Evolutionary conservation across 75 land plant genomes (phyloP), one percentile per base, ranked within the genome.

Genomic region (Picea glauca): DNA sequence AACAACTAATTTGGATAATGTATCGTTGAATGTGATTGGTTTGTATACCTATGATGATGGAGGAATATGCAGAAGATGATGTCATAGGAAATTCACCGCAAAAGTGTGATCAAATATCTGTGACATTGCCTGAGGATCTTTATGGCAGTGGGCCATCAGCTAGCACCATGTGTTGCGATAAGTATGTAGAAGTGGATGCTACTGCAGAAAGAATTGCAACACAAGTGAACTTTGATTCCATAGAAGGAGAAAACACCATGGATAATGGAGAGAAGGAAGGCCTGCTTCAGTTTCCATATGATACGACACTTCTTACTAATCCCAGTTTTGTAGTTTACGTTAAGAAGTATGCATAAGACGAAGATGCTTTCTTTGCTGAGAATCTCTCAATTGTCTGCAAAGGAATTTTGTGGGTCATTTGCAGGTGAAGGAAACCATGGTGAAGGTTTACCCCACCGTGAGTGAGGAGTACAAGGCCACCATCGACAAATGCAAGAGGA

Each of bases 81-180:
- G 85, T 95, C 11, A 90, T 97, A 31, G 88, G 87, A 13, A 88
- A 87, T 63, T 91, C 99, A 0, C 79, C 94, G 64, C 91, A 84
- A 58, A 97, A 93, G 83, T 97, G 99, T 85, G 90, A 82, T 21
- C 88, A 88, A 72, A 93, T 97, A 38, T 91, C 99, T 14, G 90
- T 86, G 13, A 79, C 79, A 79, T 78, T 97, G 60, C 76, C 83
- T 70, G 77, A 77, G 60, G 99, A 94, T 87, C 85, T 97, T 38
- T 88, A 88, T 70, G 89, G 91, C n/a, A 81, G 91, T 30, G 62
- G 74, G 56, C 80, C 91, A 13, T 62, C 84, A 33, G 74, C 68
- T n/a, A 60, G 14, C 32, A 76, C 58, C 9, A 58, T 58, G 62
- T 78, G 80, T 11, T 87, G 84, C 18, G 94, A 90, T 64, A 80